phyloP scores from a whole-genome alignment of 371 early-diverging fungal species.

The Mortierella sp. region DNA sequence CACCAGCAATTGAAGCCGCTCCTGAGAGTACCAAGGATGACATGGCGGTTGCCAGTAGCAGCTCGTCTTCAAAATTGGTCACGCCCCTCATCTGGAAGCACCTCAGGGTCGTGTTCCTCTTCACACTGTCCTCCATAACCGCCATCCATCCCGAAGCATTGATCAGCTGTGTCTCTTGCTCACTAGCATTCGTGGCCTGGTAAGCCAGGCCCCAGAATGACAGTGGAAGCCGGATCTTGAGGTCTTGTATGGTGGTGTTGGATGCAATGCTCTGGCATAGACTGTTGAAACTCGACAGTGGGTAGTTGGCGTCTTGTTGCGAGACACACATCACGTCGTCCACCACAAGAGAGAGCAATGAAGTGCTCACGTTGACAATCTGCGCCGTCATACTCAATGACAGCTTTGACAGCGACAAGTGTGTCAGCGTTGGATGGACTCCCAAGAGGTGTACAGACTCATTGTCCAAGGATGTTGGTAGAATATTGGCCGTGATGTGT shows the following conservation, averaged over 20 bases:
- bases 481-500: conserved; percentile 7
- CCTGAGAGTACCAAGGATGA: conserved; percentile 2
- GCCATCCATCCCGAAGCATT: conserved; percentile 33
- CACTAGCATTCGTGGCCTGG: conserved; percentile 11
- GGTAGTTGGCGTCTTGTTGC: conserved; percentile 22
- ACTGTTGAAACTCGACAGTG: conserved; percentile 21
- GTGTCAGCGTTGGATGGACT: conserved; percentile 28
- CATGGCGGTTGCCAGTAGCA: conserved; percentile 3
- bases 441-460: conserved; percentile 36
- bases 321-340: conserved; percentile 26
- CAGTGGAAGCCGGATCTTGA: conserved; percentile 32
- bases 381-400: conserved; percentile 27
- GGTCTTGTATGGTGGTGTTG: conserved; percentile 27
- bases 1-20: conserved; percentile 9
- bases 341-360: conserved; percentile 23
- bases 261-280: conserved; percentile 27
- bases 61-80: conserved; percentile 42
- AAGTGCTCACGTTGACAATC: conserved; percentile 27
- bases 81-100: conserved; percentile 37
- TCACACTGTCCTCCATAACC: conserved; percentile 18
- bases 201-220: conserved; percentile 40
- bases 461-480: conserved; percentile 22
- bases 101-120: conserved; percentile 20
- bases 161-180: conserved; percentile 28
- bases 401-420: conserved; percentile 27